Evolutionary conservation across 139 green algal species (phyloP).

Genomic region (Closterium sp.): DNA sequence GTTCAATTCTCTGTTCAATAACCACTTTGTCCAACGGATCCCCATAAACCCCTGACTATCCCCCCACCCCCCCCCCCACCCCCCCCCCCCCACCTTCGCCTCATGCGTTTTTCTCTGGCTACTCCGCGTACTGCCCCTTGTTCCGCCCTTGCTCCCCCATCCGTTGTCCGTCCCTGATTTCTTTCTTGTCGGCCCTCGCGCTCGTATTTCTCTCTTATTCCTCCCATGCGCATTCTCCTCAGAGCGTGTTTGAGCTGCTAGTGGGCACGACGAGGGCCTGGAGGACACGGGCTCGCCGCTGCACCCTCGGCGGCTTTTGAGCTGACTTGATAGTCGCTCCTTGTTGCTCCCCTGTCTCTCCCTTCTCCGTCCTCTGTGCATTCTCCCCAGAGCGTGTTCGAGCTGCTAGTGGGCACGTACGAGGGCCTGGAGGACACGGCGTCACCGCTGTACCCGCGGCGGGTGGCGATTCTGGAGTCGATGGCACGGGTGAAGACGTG

Average conservation of each 20-base stretch:
- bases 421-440: conserved; percentile 15
- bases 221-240: not conserved
- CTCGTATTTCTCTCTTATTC: too few species aligned
- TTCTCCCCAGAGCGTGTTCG: conserved; percentile 25
- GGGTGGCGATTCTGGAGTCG: conserved; percentile 47
- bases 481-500: conserved; percentile 40
- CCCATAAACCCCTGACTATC: not conserved
- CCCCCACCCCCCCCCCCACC: too few species aligned
- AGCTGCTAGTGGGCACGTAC: conserved; percentile 42
- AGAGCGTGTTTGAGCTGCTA: conserved; percentile 39
- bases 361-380: not conserved
- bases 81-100: too few species aligned
- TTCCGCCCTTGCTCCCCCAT: too few species aligned
- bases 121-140: too few species aligned
- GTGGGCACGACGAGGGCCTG: conserved; percentile 22
- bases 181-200: too few species aligned
- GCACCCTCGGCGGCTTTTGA: not conserved
- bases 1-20: not conserved
- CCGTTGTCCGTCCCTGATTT: too few species aligned
- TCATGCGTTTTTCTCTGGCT: too few species aligned
- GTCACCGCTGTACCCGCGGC: not conserved
- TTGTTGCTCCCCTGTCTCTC: too few species aligned
- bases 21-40: too few species aligned
- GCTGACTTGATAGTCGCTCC: too few species aligned
- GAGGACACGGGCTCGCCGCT: not conserved